Evolutionary conservation across 2,329 filamentous ascomycete species (phyloP).

Genomic region (Aureobasidium subglaciale): DNA sequence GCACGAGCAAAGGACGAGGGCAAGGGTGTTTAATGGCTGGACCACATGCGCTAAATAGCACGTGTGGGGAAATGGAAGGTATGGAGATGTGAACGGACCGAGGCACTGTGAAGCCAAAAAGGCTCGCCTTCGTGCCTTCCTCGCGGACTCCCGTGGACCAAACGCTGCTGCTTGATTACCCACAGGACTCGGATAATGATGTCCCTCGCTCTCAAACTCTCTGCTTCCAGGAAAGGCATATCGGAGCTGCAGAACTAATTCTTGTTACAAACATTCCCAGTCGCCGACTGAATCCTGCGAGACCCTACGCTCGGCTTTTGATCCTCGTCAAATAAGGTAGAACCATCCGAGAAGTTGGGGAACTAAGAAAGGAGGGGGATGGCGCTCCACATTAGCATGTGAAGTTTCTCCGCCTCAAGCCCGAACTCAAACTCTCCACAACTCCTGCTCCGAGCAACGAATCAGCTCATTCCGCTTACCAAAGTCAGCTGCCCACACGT

Average conservation of each 20-base stretch:
- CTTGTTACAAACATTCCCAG: no score
- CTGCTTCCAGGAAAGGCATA: no score
- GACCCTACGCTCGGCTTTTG: not conserved
- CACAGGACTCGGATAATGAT: not conserved
- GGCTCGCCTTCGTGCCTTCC: not conserved
- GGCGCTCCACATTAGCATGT: slow-evolving; percentile 7
- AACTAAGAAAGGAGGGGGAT: not conserved
- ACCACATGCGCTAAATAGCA: slow-evolving; percentile 14
- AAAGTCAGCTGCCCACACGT: slow-evolving; percentile 6
- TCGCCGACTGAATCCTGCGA: not conserved
- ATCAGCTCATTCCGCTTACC: not conserved
- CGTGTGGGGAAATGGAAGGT: slow-evolving; percentile 10
- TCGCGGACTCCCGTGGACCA: not conserved
- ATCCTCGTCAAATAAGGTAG: not conserved
- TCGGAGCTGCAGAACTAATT: no score
- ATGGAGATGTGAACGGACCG: slow-evolving; percentile 9
- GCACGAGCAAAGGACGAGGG: slow-evolving; percentile 8
- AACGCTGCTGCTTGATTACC: not conserved
- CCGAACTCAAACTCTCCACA: no score
- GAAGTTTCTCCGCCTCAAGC: no score
- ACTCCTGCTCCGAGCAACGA: no score
- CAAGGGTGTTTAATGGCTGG: slow-evolving; percentile 3
- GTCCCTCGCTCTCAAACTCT: not conserved
- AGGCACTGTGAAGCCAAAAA: not conserved
- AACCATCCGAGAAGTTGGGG: not conserved